Evolutionary conservation across 352 stramenopile genomes (phyloP).

Genomic region (Aphanomyces stellatus): DNA sequence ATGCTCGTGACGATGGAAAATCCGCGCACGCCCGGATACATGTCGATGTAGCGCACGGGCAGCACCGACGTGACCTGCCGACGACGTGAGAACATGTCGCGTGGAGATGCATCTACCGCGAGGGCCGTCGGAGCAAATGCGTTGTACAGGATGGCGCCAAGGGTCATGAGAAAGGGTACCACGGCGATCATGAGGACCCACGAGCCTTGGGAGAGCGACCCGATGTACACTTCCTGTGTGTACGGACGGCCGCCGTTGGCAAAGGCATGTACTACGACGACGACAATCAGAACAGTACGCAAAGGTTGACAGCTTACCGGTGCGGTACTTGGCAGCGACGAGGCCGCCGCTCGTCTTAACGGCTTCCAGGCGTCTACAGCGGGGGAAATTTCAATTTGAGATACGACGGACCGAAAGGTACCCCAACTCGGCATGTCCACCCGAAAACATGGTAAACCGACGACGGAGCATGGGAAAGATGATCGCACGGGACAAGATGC

Average conservation of each 20-base stretch:
- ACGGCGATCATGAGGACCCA: slow-evolving; percentile 4
- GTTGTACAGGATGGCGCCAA: slow-evolving; percentile 9
- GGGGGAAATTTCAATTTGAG: too few relatives aligned
- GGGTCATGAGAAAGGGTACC: background rate
- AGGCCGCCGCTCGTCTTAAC: background rate
- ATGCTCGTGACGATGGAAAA: background rate
- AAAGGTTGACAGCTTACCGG: background rate
- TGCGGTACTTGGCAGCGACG: background rate
- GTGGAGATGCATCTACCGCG: background rate
- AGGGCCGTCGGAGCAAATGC: background rate
- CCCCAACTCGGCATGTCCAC: slow-evolving; percentile 13
- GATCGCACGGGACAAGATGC: background rate
- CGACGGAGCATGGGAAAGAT: slow-evolving; percentile 12
- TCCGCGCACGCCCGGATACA: background rate
- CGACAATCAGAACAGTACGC: background rate
- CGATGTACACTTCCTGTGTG: background rate
- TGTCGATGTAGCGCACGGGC: background rate
- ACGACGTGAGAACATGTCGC: background rate
- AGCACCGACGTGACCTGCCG: slow-evolving; percentile 7
- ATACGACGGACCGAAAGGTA: too few relatives aligned
- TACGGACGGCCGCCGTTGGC: slow-evolving; percentile 10
- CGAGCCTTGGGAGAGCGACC: slow-evolving; percentile 15
- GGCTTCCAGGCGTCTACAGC: background rate
- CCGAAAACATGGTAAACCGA: slow-evolving; percentile 12
- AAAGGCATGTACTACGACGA: background rate